Conservation (phyloP, 2,329 filamentous ascomycete species). For the Piedraia hortae region DNA sequence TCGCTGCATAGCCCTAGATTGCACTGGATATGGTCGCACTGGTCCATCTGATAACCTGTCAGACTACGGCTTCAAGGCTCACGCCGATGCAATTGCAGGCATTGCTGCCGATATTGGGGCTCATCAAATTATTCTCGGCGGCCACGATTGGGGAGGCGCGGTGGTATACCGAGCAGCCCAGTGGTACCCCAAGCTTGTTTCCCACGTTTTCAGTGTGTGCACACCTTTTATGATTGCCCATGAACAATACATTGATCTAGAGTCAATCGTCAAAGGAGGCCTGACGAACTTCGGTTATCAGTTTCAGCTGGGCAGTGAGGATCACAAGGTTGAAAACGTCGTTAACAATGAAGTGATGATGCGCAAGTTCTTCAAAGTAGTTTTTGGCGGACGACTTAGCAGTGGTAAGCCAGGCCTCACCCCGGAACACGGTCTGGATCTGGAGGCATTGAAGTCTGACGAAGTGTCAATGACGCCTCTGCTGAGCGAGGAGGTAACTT, state of each 20-base stretch:
- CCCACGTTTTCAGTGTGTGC: slow-evolving; percentile 52
- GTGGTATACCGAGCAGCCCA: slow-evolving; percentile 48
- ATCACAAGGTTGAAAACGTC: slow-evolving; percentile 26
- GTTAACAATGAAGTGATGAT: slow-evolving; percentile 25
- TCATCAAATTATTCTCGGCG: slow-evolving; percentile 46
- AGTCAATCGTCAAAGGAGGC: slow-evolving; percentile 28
- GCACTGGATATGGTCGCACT: slow-evolving; percentile 63
- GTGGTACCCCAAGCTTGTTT: slow-evolving; percentile 45
- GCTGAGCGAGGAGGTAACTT: slow-evolving; percentile 29
- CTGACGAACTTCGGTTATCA: slow-evolving; percentile 61
- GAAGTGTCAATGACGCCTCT: slow-evolving; percentile 29
- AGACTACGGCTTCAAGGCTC: slow-evolving; percentile 43
- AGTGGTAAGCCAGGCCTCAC: slow-evolving; percentile 30
- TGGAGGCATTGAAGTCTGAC: slow-evolving; percentile 29
- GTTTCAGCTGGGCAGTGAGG: slow-evolving; percentile 34
- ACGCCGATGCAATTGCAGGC: slow-evolving; percentile 46
- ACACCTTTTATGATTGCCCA: slow-evolving; percentile 39
- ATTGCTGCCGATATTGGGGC: slow-evolving; percentile 32
- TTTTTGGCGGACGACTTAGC: slow-evolving; percentile 39
- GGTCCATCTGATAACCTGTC: slow-evolving; percentile 13
- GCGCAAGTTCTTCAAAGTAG: slow-evolving; percentile 37
- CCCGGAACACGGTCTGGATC: slow-evolving; percentile 31
- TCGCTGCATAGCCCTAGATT: slow-evolving; percentile 58
- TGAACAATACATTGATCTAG: slow-evolving; percentile 25
- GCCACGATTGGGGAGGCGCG: slow-evolving; percentile 75